Conservation (phyloP, 208 protist species). For the Trypanosoma cruzi region DNA sequence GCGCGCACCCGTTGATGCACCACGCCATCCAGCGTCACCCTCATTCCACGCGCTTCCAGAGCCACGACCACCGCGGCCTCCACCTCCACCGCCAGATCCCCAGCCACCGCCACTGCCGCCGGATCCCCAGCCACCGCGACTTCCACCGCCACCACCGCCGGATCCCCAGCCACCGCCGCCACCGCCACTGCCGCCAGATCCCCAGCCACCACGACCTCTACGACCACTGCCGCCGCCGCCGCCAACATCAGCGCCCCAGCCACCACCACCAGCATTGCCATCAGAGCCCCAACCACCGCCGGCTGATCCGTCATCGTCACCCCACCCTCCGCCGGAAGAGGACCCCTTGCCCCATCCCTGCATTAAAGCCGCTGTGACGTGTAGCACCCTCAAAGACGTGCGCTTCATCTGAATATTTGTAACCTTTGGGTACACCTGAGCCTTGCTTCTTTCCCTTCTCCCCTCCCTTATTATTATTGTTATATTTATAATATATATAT, state of each 20-base stretch:
- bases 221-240: conserved; percentile 16
- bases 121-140: conserved; percentile 7
- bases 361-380: conserved; percentile 33
- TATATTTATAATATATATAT: no score
- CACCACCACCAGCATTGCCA: conserved; percentile 19
- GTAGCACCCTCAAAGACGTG: conserved; percentile 36
- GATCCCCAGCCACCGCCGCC: conserved; percentile 32
- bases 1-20: conserved; percentile 31
- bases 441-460: conserved; percentile 1
- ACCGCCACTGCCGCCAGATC: conserved; percentile 4
- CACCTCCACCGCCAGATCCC: conserved; percentile 13
- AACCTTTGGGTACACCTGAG: conserved; percentile 9
- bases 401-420: conserved; percentile 44
- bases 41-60: conserved; percentile 27
- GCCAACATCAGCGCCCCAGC: conserved; percentile 14
- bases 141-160: conserved; percentile 31
- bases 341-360: conserved; percentile 66
- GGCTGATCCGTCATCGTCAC: conserved; percentile 18
- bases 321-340: conserved; percentile 34
- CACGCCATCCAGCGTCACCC: conserved; percentile 30
- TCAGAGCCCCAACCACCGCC: conserved; percentile 30
- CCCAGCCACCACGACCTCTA: conserved; percentile 26
- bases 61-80: conserved; percentile 33
- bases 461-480: background rate
- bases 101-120: conserved; percentile 33